These are phyloP conservation scores for Tolypocladium endophyticum DNA, from an alignment of 2,329 filamentous ascomycete genomes.

Conservation along the genomic window DNA sequence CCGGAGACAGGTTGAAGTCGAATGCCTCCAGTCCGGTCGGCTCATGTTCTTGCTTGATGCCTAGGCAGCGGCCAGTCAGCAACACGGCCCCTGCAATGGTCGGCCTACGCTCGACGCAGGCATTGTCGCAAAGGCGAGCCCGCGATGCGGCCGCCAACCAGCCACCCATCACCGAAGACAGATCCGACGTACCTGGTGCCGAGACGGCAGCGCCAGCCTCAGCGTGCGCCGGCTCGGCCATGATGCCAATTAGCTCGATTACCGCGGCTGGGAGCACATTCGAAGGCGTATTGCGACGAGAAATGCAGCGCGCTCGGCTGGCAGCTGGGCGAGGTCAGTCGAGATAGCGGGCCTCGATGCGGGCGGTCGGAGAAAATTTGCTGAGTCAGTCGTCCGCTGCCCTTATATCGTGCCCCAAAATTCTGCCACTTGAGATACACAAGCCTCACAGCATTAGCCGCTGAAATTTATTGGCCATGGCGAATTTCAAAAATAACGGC, in stretches of 20 bases:
- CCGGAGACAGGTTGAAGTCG: conserved; percentile 23
- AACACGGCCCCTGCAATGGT: conserved; percentile 1
- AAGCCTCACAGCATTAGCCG: conserved; percentile 16
- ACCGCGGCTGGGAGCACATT: conserved; percentile 12
- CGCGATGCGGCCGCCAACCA: not conserved
- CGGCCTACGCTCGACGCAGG: not conserved
- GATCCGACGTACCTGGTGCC: conserved; percentile 21
- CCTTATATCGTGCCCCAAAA: conserved; percentile 30
- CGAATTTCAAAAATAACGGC: conserved; percentile 5
- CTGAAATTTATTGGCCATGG: conserved; percentile 5
- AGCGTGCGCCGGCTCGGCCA: conserved; percentile 30
- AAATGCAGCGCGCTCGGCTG: conserved; percentile 7
- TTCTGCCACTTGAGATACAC: conserved; percentile 27
- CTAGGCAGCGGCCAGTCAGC: conserved; percentile 17
- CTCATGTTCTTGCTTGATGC: conserved; percentile 28
- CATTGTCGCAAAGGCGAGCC: conserved; percentile 1
- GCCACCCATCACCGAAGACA: not conserved
- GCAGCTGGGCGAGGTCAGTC: not conserved
- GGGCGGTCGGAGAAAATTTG: conserved; percentile 30
- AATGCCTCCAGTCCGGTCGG: conserved; percentile 18
- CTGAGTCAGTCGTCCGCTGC: conserved; percentile 26
- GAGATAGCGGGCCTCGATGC: conserved; percentile 7
- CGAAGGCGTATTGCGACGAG: conserved; percentile 7
- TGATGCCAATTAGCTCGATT: conserved; percentile 21
- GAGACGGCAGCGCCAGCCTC: conserved; percentile 22